Base-by-base conservation (phyloP, 768 basidiomycete species). In the Auricularia heimuer region DNA sequence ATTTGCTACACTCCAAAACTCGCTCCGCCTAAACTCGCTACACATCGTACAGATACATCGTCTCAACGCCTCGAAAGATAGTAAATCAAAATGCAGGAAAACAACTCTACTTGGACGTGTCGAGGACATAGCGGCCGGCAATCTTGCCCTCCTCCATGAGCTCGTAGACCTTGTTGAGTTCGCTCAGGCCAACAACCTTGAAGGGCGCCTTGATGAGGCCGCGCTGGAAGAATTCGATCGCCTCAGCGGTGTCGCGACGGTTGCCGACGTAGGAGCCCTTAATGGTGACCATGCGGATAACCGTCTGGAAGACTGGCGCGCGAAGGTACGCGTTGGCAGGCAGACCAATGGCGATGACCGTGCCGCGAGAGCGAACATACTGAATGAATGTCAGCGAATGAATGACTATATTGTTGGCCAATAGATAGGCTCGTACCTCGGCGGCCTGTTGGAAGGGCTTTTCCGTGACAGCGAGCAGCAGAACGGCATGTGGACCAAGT, bases 231-330 rank as follows among this genome's bases (percentile, higher is more conserved):
- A 94, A 86, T 2, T 84, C 82, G 54, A 95, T 76, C 0, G 94
- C 89, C 74, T 96, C 93, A 10, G 82, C 73, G 2, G 92, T 85
- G 71, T 95, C 94, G 74, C 93, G 91, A 45, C 89, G 83, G 74
- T 92, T 92, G 1, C 90, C 78, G 56, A 60, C 56, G 66, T 75
- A 76, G 2, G 76, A 76, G 14, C 84, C 85, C 62, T 80, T 70
- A 65, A 86, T 84, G 64, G 73, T 82, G 65, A 86, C 81, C 61
- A 80, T 81, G 77, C 88, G 88, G 71, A 79, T 77, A 10, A 88
- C 87, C 1, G 85, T 88, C 77, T 82, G 89, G 79, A 89, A 90
- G 68, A 89, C 87, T 34, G 83, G 82, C 0, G 85, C 83, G 29
- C 78, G 77, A 4, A 90, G 74, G 8, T 74, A 81, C 1, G 85